Base-by-base conservation (phyloP, 306 rosid genomes). In the Chamaecrista fasciculata region DNA sequence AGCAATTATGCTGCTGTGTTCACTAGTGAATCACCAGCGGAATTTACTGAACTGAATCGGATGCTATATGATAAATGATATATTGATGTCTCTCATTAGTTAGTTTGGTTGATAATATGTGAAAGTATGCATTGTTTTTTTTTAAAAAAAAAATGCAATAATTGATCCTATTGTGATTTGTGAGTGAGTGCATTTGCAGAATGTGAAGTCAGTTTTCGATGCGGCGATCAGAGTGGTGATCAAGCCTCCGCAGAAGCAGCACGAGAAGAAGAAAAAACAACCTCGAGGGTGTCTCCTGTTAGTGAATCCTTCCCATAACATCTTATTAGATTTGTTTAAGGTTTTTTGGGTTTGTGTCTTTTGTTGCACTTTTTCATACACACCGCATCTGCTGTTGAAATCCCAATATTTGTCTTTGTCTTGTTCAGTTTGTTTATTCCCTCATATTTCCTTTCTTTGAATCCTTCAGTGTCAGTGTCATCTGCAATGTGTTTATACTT, bases 211-310 rank as follows among this genome's bases (percentile, higher is more conserved):
- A 14, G 92, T 84, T 40, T 94, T 94, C 55, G 99, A 94, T 63
- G 96, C 97, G 28, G 99, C 97, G 6, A 91, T 94, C 72, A 87
- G 72, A 79, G 84, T 91, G 77, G 97, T 94, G 24, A 88, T 94
- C 85, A 91, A 89, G 75, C 99, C 97, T 48, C 88, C 89, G 37
- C 95, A 81, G 77, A 94, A 91, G 82, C 96, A 84, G 50, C 86
- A 82, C 21, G 99, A 94, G 79, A 91, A 88, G 86, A 93, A 84
- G 91, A 85, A 84, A 39, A 87, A 81, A 67, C 68, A 73, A 8
- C 83, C 43, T 26, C 86, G 81, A 3, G 95, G 97, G 70, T 94
- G 97, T 77, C 80, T 91, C 25, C 69, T 87, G 99, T 94, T 5
- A 81, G 96, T 84, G 48, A 62, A 70, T 71, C 77, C 57, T 43